A percentile compares a stretch with the other conserved stretches of the same genome.
Evolutionary conservation across 305 asterid genomes (phyloP).

Genomic region (Stenogyne calaminthoides): DNA sequence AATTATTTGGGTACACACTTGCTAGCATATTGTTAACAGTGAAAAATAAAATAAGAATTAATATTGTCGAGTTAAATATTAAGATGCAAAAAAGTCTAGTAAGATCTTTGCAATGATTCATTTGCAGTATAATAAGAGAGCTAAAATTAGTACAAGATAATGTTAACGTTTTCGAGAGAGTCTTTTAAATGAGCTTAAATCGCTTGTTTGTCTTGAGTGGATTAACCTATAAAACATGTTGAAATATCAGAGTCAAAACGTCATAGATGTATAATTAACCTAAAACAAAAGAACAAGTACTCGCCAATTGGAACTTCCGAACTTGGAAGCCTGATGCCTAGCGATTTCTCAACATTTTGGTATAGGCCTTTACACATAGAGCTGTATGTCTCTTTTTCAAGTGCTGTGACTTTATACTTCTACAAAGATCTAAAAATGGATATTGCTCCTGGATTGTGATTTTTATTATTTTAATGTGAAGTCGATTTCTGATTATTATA

Average conservation of each 20-base stretch:
- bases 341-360: not conserved
- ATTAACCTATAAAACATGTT: not conserved
- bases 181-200: not conserved
- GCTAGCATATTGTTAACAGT: not conserved
- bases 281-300: not conserved
- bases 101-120: not conserved
- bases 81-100: not conserved
- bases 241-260: not conserved
- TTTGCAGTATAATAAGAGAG: not conserved
- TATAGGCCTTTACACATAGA: not conserved
- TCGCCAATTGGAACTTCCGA: not conserved
- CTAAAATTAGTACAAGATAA: not conserved
- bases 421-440: not conserved
- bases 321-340: not conserved
- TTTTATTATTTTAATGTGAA: not conserved
- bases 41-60: not conserved
- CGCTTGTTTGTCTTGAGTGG: not conserved
- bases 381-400: not conserved
- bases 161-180: not conserved
- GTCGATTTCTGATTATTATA: not conserved
- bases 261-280: not conserved
- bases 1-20: not conserved
- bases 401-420: not conserved
- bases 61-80: not conserved
- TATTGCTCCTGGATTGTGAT: not conserved